Percentiles rank a stretch among this genome's conserved stretches.
These are phyloP conservation scores for Lepidium campestre DNA, from an alignment of 441 rosid genomes.

Conservation along the genomic window DNA sequence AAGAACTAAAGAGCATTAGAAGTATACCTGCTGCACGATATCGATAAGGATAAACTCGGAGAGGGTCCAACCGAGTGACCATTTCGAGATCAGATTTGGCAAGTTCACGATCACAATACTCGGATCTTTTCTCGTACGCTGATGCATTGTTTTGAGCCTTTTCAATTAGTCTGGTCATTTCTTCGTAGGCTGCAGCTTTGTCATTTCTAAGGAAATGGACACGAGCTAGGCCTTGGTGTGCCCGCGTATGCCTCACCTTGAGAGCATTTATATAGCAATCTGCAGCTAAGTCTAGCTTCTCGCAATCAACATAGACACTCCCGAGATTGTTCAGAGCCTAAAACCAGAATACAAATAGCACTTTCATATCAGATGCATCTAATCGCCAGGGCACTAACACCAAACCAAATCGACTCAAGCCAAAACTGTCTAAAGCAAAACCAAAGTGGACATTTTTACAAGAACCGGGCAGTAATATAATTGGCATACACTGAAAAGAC, in stretches of 20 bases:
- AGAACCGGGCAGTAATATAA: background rate
- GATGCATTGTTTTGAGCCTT: constrained; percentile 91
- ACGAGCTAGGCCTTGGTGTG: constrained; percentile 97
- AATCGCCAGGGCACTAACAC: background rate
- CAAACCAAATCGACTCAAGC: background rate
- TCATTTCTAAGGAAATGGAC: constrained; percentile 78
- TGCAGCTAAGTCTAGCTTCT: constrained; percentile 73
- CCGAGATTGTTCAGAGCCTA: constrained; percentile 99
- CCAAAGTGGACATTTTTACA: background rate
- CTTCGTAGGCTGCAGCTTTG: constrained; percentile 68
- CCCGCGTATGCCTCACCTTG: constrained; percentile 87
- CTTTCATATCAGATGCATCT: background rate
- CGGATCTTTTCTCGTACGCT: constrained; percentile 95
- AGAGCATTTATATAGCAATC: constrained; percentile 94
- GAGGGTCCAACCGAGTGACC: constrained; percentile 88
- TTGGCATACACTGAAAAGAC: background rate
- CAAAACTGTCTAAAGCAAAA: background rate
- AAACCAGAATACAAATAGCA: background rate
- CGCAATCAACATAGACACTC: constrained; percentile 77
- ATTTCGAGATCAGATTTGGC: constrained; percentile 84
- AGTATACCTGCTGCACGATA: constrained; percentile 88
- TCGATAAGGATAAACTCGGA: constrained; percentile 90
- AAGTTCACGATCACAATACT: constrained; percentile 85
- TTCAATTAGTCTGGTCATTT: constrained; percentile 84
- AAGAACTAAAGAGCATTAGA: background rate